Evolutionary conservation across 2,329 filamentous ascomycete species (phyloP), one percentile per base, ranked within the genome.

Genomic region (Colletotrichum shisoi): DNA sequence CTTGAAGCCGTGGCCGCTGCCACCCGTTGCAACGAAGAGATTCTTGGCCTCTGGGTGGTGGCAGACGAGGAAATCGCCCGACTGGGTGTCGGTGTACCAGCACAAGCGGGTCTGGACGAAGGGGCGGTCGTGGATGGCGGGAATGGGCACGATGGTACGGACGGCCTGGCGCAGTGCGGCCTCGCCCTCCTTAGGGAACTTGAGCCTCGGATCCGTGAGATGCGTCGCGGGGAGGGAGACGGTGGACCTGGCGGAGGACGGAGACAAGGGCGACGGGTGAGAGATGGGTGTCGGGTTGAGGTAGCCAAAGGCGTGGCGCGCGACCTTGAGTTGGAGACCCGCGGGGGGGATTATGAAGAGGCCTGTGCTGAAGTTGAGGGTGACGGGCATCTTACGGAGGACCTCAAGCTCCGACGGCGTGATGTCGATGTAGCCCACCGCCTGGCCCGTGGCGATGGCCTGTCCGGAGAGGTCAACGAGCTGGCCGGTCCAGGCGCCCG

Each of bases 401-500:
- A 77, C 77, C 17, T 81, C 80, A 77, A 94, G 88, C 78, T 97
- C 94, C 5, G 85, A 84, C 17, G 87, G 80, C 0, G 88, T 90
- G 72, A 98, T 84, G 70, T 87, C 83, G 71, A 97, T 81, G 79
- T 96, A 97, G 13, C 86, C 90, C 31, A 98, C 76, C 0, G 87
- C 86, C 73, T 98, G 94, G 15, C 92, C 94, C 0, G 93, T 96
- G 2, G 94, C 91, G 70, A 90, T 86, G 45, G 89, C 89, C 51
- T 91, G 86, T 31, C 92, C 92, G 53, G 89, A 83, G 0, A 97
- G 81, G 76, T 97, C 91, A 63, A 97, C 80, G 24, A 97, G 83
- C 1, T 86, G 84, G 2, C 89, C 86, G 2, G 91, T 92, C 94
- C 94, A 98, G 4, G 94, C 93, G 17, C 94, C 94, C 0, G 93